Evolutionary conservation across 1,139 yeast genomes (phyloP).

Genomic region (Nakaseomyces sp.): DNA sequence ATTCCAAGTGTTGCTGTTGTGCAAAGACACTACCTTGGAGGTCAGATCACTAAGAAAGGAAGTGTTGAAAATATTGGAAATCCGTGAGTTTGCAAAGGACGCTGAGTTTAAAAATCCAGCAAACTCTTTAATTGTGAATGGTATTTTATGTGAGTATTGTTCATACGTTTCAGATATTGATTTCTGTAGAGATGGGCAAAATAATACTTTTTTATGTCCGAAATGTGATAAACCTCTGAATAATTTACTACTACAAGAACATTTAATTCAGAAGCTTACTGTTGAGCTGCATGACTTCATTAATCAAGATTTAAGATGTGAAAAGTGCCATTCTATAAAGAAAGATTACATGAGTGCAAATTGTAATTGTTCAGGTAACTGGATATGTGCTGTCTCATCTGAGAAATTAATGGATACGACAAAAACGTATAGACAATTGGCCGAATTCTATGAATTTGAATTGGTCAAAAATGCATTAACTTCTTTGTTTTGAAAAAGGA

Average conservation of each 20-base stretch:
- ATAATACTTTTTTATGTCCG: slow-evolving; percentile 50
- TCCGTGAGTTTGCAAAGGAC: slow-evolving; percentile 74
- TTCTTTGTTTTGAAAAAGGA: neutral
- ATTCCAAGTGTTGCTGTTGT: slow-evolving; percentile 64
- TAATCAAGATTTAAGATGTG: slow-evolving; percentile 74
- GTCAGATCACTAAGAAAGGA: slow-evolving; percentile 69
- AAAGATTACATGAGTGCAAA: slow-evolving; percentile 62
- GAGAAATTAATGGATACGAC: slow-evolving; percentile 40
- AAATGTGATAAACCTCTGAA: slow-evolving; percentile 60
- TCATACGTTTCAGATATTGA: slow-evolving; percentile 68
- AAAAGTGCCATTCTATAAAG: slow-evolving; percentile 61
- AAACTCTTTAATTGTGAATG: slow-evolving; percentile 54
- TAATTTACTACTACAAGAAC: slow-evolving; percentile 68
- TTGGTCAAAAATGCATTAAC: slow-evolving; percentile 44
- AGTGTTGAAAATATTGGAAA: slow-evolving; percentile 60
- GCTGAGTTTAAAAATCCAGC: slow-evolving; percentile 75
- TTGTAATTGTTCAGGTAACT: slow-evolving; percentile 83
- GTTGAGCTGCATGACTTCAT: slow-evolving; percentile 51
- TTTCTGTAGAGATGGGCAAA: slow-evolving; percentile 57
- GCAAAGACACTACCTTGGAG: slow-evolving; percentile 57
- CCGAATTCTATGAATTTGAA: slow-evolving; percentile 52
- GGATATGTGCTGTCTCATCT: slow-evolving; percentile 54
- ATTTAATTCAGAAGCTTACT: slow-evolving; percentile 56
- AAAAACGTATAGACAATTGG: slow-evolving; percentile 48
- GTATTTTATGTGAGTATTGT: slow-evolving; percentile 74